Evolutionary conservation across 441 rosid species (phyloP).

Genomic region (Jatropha podagrica): DNA sequence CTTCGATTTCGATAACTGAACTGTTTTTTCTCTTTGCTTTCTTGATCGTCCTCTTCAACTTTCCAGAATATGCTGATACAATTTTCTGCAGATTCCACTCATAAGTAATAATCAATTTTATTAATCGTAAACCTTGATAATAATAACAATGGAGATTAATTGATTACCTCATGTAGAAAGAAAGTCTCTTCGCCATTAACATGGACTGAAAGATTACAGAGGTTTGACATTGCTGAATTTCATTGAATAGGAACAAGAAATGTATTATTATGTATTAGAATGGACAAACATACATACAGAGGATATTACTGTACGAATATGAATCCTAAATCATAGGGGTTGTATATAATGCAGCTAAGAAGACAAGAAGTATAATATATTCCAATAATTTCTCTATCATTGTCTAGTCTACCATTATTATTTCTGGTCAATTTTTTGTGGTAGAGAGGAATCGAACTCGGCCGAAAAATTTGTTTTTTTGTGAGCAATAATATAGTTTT

Average conservation of each 20-base stretch:
- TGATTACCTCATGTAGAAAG: conserved; percentile 55
- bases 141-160: neutral
- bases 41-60: conserved; percentile 52
- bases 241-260: conserved; percentile 33
- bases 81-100: conserved; percentile 37
- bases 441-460: too few relatives aligned
- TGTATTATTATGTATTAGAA: too few relatives aligned
- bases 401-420: too few relatives aligned
- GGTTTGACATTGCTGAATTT: conserved; percentile 44
- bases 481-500: too few relatives aligned
- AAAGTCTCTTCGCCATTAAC: conserved; percentile 47
- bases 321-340: neutral
- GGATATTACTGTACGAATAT: too few relatives aligned
- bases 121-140: too few relatives aligned
- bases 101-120: too few relatives aligned
- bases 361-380: neutral
- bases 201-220: conserved; percentile 51
- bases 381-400: neutral
- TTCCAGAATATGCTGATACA: conserved; percentile 50
- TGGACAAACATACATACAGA: neutral
- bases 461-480: too few relatives aligned
- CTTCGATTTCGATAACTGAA: conserved; percentile 38
- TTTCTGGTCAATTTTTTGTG: too few relatives aligned
- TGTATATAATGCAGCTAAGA: neutral
- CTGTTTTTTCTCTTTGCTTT: conserved; percentile 41